A percentile compares a stretch with the other conserved stretches of the same genome.
Evolutionary conservation across 768 basidiomycete genomes (phyloP).

Genomic region (Tricholoma hemisulphureum): DNA sequence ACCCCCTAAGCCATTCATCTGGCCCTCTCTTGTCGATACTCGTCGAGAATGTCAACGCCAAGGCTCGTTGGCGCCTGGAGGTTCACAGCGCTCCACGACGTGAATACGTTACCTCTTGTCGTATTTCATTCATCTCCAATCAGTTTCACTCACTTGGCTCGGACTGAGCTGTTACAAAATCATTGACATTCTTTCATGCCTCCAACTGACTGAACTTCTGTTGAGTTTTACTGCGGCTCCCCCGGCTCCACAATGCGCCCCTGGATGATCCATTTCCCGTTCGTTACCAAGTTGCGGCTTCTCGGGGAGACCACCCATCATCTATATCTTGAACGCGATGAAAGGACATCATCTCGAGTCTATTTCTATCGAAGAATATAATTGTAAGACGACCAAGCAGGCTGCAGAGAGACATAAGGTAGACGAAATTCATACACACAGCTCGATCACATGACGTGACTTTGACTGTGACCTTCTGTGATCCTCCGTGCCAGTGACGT

Average conservation of each 20-base stretch:
- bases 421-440: no score
- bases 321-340: neutral
- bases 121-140: neutral
- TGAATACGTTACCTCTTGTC: neutral
- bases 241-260: no score
- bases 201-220: neutral
- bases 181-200: neutral
- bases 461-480: no score
- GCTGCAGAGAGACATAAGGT: neutral
- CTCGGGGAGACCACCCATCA: neutral
- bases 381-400: no score
- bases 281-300: neutral
- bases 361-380: neutral
- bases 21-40: slow-evolving; percentile 1
- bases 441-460: no score
- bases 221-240: neutral
- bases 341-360: neutral
- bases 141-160: neutral
- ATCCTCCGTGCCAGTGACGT: no score
- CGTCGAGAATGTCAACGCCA: neutral
- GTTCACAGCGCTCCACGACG: neutral
- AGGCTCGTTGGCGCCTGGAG: neutral
- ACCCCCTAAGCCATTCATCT: neutral
- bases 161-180: neutral
- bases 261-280: neutral